Base-by-base conservation (phyloP, 805 yeast species). In the Candida awuae region DNA sequence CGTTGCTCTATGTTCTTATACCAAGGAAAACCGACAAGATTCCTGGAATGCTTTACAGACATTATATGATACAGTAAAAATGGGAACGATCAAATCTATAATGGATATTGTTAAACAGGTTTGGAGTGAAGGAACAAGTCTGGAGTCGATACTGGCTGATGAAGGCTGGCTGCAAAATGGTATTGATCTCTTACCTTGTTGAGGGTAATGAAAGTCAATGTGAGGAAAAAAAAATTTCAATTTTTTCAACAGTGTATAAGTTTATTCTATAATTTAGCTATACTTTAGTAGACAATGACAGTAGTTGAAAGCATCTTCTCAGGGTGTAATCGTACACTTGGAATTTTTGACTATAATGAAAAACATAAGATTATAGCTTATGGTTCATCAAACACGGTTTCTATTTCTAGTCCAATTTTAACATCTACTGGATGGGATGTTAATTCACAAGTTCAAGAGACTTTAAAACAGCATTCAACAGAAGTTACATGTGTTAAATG, bases 311-410 rank as follows among this genome's bases (percentile, higher is more conserved):
- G 82, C 14, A 64, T 78, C 4, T 80, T 82, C 54, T 65, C 73
- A 15, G 94, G 94, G 13, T 86, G 85, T 26, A 84, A 83, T 54
- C 72, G 70, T 43, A 85, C 80, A 49, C 63, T 76, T 5, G 73
- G 70, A 43, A 75, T 71, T 6, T 69, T 78, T 18, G 87, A 77
- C 50, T 71, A 69, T 47, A 65, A 68, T 42, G 38, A 53, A 0
- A 38, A 40, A 1, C 48, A 50, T 9, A 52, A 63, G 17, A 39
- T 71, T 4, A 67, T 82, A 6, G 94, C 92, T 0, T 84, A 68
- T 56, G 94, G 88, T 7, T 85, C 92, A 0, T 73, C 75, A 1
- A 68, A 64, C 31, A 69, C 73, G 14, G 63, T 84, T 35, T 86
- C 90, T 0, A 56, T 84, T 28, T 82, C 86, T 79, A 62, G 71